Conservation (phyloP, 164 flowering plant species). For the Umbellularia californica region DNA sequence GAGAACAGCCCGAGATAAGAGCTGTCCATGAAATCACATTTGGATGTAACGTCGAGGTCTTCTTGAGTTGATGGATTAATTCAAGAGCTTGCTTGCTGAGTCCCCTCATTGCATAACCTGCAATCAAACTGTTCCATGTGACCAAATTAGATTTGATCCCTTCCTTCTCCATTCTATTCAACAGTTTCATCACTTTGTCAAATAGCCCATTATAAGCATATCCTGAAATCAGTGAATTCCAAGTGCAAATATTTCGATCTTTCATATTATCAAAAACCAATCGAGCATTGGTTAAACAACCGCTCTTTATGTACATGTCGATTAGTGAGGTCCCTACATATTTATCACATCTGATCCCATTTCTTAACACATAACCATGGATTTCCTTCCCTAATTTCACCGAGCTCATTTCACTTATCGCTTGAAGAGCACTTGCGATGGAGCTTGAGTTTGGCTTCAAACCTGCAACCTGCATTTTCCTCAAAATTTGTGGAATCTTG, state of each 20-base stretch:
- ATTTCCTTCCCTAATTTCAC: constrained; percentile 45
- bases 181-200: constrained; percentile 32
- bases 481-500: constrained; percentile 33
- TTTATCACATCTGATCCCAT: constrained; percentile 43
- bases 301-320: constrained; percentile 65
- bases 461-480: constrained; percentile 37
- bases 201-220: constrained; percentile 46
- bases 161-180: constrained; percentile 43
- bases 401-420: constrained; percentile 33
- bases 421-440: constrained; percentile 49
- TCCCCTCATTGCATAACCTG: constrained; percentile 50
- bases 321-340: constrained; percentile 53
- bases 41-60: constrained; percentile 40
- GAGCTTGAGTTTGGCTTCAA: constrained; percentile 49
- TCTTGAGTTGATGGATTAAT: constrained; percentile 33
- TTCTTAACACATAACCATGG: constrained; percentile 49
- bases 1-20: constrained; percentile 55
- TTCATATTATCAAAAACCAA: constrained; percentile 38
- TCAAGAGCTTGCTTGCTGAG: constrained; percentile 39
- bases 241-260: constrained; percentile 43
- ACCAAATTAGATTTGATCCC: constrained; percentile 50
- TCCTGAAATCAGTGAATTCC: constrained; percentile 61
- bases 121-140: constrained; percentile 58
- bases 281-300: constrained; percentile 32
- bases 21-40: constrained; percentile 73